Conservation (phyloP, 805 yeast species). For the Schwanniomyces vanrijiae region DNA sequence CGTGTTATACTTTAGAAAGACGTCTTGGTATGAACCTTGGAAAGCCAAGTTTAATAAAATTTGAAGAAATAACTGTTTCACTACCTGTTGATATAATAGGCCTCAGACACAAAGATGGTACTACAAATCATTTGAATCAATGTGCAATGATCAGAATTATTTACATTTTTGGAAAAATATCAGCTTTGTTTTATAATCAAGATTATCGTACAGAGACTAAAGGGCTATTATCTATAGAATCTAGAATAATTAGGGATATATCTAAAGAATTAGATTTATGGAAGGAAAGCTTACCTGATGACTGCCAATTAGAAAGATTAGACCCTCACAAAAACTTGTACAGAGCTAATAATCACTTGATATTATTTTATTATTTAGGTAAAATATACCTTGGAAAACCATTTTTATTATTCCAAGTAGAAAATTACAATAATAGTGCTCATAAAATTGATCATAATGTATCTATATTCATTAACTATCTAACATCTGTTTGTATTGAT, state of each 20-base stretch:
- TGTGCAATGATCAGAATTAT: slow-evolving; percentile 9
- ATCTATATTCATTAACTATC: slow-evolving; percentile 11
- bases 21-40: slow-evolving; percentile 14
- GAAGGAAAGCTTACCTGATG: not conserved
- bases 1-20: slow-evolving; percentile 14
- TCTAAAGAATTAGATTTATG: slow-evolving; percentile 1
- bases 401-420: slow-evolving; percentile 13
- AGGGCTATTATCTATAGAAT: slow-evolving; percentile 6
- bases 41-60: slow-evolving; percentile 8
- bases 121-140: slow-evolving; percentile 10
- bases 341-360: slow-evolving; percentile 13
- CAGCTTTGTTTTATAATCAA: slow-evolving; percentile 6
- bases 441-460: slow-evolving; percentile 6
- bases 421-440: slow-evolving; percentile 5
- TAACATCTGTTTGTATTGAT: slow-evolving; percentile 15
- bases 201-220: slow-evolving; percentile 3
- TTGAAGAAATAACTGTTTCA: slow-evolving; percentile 11
- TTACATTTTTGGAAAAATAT: slow-evolving; percentile 11
- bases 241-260: slow-evolving; percentile 5
- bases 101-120: slow-evolving; percentile 9
- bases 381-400: slow-evolving; percentile 17
- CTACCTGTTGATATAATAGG: slow-evolving; percentile 9
- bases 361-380: slow-evolving; percentile 12
- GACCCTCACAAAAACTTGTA: slow-evolving; percentile 4
- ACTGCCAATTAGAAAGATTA: not conserved